Base-by-base conservation (phyloP, 768 basidiomycete genomes). In the Panellus pusillus region DNA sequence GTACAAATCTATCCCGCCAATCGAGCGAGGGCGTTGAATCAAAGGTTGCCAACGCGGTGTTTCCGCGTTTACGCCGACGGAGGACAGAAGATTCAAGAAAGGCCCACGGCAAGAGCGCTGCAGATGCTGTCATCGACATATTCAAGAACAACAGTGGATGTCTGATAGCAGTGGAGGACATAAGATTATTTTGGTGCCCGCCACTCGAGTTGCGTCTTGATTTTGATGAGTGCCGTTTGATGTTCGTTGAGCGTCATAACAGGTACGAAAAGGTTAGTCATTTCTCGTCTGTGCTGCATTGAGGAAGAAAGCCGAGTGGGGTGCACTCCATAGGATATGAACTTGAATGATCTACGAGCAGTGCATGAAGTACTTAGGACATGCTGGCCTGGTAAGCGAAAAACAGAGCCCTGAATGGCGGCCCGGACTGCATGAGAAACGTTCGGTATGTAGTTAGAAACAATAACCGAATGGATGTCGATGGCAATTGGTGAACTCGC, bases 91-190 rank as follows among this genome's bases (percentile, higher is more conserved):
- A 31, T 4, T 43, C 24, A 82, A 68, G 65, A 74, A 78, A 19
- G 81, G 58, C 14, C 79, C 74, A 42, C 74, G 3, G 79, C 78
- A 31, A 83, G 67, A 15, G 79, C 79, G 35, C 77, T 80, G 35
- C 80, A n/a, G n/a, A n/a, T n/a, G 35, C 79, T 80, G 58, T 79
- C 79, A 2, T 79, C 78, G 29, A 81, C 66, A 75, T 70, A 50
- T 49, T 14, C 47, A 46, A 14, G 24, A 36, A 15, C 17, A 38
- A 42, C 15, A 41, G 14, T 24, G 36, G 32, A 60, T 65, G 52
- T 42, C 56, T 9, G 62, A 61, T 0, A 68, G 15, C 28, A 29
- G 28, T n/a, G 18, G 28, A 28, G 2, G 19, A 50, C 9, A 43
- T 39, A 44, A 9, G 43, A 27, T 12, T 47, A 45, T 59, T 47